These are phyloP conservation scores for Linnemannia schmuckeri DNA, from an alignment of 192 early-diverging fungal species.

Conservation along the genomic window DNA sequence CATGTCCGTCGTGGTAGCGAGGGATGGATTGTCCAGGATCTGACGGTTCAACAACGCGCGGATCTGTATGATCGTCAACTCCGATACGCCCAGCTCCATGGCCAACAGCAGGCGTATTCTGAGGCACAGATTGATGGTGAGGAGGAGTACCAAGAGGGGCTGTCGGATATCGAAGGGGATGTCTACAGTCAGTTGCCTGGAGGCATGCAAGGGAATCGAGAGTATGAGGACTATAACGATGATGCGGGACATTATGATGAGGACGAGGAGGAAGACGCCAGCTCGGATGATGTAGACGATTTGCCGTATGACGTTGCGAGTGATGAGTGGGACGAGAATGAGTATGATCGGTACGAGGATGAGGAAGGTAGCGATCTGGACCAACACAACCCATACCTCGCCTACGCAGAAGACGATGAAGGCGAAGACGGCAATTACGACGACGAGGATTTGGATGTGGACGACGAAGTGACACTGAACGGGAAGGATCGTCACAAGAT, in stretches of 20 bases:
- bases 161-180: slow-evolving; percentile 45
- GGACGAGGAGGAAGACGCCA: slow-evolving; percentile 11
- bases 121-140: slow-evolving; percentile 17
- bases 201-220: slow-evolving; percentile 37
- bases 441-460: not conserved
- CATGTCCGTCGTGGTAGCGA: slow-evolving; percentile 57
- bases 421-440: slow-evolving; percentile 1
- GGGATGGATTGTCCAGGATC: slow-evolving; percentile 54
- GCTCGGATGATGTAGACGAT: slow-evolving; percentile 24
- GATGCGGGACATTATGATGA: not conserved
- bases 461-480: slow-evolving; percentile 43
- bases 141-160: slow-evolving; percentile 39
- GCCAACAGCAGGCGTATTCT: slow-evolving; percentile 19
- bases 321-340: slow-evolving; percentile 51
- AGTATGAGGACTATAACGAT: slow-evolving; percentile 13
- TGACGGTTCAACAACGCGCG: slow-evolving; percentile 55
- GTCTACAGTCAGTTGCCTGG: slow-evolving; percentile 30
- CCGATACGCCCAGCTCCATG: slow-evolving; percentile 53
- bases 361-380: slow-evolving; percentile 23
- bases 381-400: slow-evolving; percentile 37
- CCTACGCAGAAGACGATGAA: slow-evolving; percentile 23
- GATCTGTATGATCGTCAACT: slow-evolving; percentile 59
- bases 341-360: slow-evolving; percentile 17
- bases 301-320: slow-evolving; percentile 47
- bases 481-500: slow-evolving; percentile 50